These are phyloP conservation scores for Macadamia tetraphylla DNA, from an alignment of 164 flowering plant genomes.

Conservation along the genomic window DNA sequence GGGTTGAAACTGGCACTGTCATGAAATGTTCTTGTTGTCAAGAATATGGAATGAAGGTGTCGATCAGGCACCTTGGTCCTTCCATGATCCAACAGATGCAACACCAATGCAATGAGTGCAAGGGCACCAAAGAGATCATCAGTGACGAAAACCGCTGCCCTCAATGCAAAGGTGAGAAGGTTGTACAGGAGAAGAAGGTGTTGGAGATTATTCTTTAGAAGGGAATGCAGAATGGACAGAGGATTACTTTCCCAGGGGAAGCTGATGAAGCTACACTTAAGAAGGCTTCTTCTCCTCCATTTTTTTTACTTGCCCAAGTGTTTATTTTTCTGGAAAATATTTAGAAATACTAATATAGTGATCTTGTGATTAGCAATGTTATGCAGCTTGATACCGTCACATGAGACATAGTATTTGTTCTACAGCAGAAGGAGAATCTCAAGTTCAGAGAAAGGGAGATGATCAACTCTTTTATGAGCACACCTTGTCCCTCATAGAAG, in stretches of 20 bases:
- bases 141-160: not conserved
- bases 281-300: not conserved
- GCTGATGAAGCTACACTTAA: not conserved
- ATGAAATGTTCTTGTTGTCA: no score
- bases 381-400: not conserved
- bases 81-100: constrained; percentile 35
- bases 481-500: not conserved
- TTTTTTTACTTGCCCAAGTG: not conserved
- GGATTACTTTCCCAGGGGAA: not conserved
- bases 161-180: no score
- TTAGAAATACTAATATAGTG: no score
- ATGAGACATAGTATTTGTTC: not conserved
- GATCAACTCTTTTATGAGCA: not conserved
- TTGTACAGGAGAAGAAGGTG: no score
- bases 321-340: no score
- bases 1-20: no score
- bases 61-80: no score
- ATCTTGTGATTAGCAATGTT: no score
- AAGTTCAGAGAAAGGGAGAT: not conserved
- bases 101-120: constrained; percentile 29
- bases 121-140: not conserved
- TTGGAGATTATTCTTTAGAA: no score
- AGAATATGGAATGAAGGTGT: no score
- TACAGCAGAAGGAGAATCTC: not conserved
- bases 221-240: no score